Evolutionary conservation across 108 stramenopile genomes (phyloP).

Genomic region (Poteriospumella lacustris): DNA sequence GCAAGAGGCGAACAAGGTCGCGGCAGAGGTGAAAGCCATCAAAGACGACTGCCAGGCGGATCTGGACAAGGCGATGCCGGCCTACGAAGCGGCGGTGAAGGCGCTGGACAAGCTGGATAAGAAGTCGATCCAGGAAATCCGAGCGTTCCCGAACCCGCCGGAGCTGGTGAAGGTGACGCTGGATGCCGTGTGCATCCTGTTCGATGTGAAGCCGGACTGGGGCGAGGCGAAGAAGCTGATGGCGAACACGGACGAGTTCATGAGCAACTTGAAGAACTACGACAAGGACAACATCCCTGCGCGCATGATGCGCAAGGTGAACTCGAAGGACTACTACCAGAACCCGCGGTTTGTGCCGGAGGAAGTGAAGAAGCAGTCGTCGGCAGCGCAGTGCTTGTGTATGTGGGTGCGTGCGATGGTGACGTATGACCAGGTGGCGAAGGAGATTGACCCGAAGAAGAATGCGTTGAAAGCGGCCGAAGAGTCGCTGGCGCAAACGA

Average conservation of each 20-base stretch:
- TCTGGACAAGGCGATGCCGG: conserved; percentile 49
- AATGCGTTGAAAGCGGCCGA: too few relatives aligned
- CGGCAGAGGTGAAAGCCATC: conserved; percentile 49
- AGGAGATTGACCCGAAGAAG: conserved; percentile 49
- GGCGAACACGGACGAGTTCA: conserved; percentile 43
- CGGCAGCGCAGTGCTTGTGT: conserved; percentile 48
- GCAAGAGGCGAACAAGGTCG: conserved; percentile 51
- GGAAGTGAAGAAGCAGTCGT: conserved; percentile 40
- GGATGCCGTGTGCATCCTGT: conserved; percentile 50
- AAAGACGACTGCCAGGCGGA: too few relatives aligned
- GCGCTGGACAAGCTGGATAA: conserved; percentile 45
- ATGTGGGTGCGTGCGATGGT: conserved; percentile 58
- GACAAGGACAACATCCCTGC: conserved; percentile 45
- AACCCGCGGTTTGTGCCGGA: conserved; percentile 43
- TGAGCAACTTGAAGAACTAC: conserved; percentile 42
- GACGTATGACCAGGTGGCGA: conserved; percentile 39
- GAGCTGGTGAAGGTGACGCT: conserved; percentile 48
- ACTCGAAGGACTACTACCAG: conserved; percentile 38
- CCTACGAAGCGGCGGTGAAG: conserved; percentile 38
- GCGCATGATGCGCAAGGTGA: conserved; percentile 40
- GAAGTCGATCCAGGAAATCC: conserved; percentile 48
- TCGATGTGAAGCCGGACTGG: conserved; percentile 47
- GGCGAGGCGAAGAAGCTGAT: conserved; percentile 51
- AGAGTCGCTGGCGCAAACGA: too few relatives aligned
- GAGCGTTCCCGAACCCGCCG: conserved; percentile 50